Conservation (phyloP, 2,329 filamentous ascomycete genomes). For the Apiospora kogelbergensis region DNA sequence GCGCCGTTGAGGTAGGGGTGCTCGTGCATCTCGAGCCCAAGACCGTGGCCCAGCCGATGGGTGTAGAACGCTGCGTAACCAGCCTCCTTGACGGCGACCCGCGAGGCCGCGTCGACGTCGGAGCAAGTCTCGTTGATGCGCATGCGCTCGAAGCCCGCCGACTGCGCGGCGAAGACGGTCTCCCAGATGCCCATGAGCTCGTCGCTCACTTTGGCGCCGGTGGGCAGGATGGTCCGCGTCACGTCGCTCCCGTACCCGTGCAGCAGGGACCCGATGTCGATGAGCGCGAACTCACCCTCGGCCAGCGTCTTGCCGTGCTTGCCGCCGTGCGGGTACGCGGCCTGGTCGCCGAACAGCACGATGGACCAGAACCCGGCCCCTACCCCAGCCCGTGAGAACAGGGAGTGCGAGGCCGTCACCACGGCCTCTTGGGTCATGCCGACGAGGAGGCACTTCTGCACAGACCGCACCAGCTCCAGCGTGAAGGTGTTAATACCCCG, state of each 20-base stretch:
- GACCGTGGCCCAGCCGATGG: slow-evolving; percentile 28
- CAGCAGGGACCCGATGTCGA: slow-evolving; percentile 29
- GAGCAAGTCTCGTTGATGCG: slow-evolving; percentile 26
- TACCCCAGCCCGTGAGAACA: slow-evolving; percentile 27
- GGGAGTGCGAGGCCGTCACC: slow-evolving; percentile 17
- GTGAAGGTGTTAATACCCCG: slow-evolving; percentile 29
- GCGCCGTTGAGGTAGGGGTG: slow-evolving; percentile 32
- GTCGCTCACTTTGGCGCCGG: slow-evolving; percentile 20
- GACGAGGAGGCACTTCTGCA: slow-evolving; percentile 26
- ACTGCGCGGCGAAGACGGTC: slow-evolving; percentile 24
- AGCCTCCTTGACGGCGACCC: slow-evolving; percentile 21
- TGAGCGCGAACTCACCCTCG: slow-evolving; percentile 28
- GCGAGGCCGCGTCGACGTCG: slow-evolving; percentile 28
- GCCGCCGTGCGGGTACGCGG: slow-evolving; percentile 30
- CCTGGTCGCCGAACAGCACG: slow-evolving; percentile 29
- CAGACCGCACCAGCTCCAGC: slow-evolving; percentile 25
- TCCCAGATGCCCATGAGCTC: slow-evolving; percentile 27
- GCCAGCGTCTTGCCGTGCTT: slow-evolving; percentile 25
- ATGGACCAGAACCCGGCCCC: slow-evolving; percentile 28
- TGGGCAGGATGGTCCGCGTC: slow-evolving; percentile 28
- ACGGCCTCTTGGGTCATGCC: slow-evolving; percentile 28
- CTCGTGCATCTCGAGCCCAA: slow-evolving; percentile 30
- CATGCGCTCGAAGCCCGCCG: slow-evolving; percentile 27
- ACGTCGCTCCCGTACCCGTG: slow-evolving; percentile 31
- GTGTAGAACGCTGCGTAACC: slow-evolving; percentile 29